These are phyloP conservation scores for Melanomma pulvis-pyrius DNA, from an alignment of 495 filamentous ascomycete species.

Conservation along the genomic window DNA sequence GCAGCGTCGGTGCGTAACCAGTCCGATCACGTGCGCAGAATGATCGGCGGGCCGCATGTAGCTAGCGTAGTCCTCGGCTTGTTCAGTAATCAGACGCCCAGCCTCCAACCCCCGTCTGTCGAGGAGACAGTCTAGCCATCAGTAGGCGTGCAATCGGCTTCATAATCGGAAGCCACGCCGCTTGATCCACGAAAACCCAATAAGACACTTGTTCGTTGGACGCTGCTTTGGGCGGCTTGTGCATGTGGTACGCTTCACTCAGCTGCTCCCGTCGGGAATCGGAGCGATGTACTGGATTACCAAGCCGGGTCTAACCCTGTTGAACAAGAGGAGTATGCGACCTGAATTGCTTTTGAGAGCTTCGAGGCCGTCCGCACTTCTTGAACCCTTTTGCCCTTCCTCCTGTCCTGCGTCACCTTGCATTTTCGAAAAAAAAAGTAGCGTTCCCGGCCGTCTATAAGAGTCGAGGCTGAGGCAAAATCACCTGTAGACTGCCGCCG, in stretches of 20 bases:
- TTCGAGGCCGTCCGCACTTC: neutral
- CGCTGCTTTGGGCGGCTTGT: conserved; percentile 8
- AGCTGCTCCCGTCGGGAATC: conserved; percentile 1
- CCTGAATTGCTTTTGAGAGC: conserved; percentile 12
- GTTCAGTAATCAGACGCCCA: conserved; percentile 32
- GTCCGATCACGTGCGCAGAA: neutral
- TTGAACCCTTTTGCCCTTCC: neutral
- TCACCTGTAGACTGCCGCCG: neutral
- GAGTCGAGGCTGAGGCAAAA: conserved; percentile 8
- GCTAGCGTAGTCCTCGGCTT: conserved; percentile 8
- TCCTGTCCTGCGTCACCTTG: conserved; percentile 10
- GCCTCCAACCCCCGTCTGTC: neutral
- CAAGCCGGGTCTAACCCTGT: conserved; percentile 19
- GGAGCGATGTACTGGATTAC: conserved; percentile 19
- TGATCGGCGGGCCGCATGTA: neutral
- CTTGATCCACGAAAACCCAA: neutral
- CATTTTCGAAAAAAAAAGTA: neutral
- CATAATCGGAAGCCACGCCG: neutral
- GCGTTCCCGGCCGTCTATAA: neutral
- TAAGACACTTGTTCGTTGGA: neutral
- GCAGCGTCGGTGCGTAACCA: neutral
- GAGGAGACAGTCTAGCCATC: neutral
- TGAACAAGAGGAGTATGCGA: conserved; percentile 6
- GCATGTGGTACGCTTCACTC: neutral
- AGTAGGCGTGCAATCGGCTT: neutral